Base-by-base conservation (phyloP, 164 flowering plant genomes). In the Umbellularia californica region DNA sequence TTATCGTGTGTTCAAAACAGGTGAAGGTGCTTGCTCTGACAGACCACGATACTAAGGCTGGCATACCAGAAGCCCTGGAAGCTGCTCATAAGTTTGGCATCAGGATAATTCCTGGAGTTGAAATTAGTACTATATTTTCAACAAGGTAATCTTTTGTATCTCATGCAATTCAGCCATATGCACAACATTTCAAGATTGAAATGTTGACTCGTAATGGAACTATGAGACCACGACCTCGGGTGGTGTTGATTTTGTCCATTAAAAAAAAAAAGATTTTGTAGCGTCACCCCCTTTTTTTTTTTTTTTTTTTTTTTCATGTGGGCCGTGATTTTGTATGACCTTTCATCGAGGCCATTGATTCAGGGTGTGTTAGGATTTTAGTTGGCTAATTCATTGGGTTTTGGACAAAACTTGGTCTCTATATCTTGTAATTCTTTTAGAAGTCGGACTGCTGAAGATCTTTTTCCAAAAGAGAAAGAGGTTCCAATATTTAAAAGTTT, bases 1-100 rank as follows among this genome's bases (percentile, higher is more conserved):
- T 73, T 73, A 47, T 13, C 50, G 50, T 47, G 19, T 64, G 58
- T 73, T 83, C 84, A 82, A 80, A 85, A 87, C 93, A 94, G 98
- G 98, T 94, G 81, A 94, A 92, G 82, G 95, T 92, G 76, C 92
- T 94, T 82, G 85, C 97, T 78, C 82, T 94, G 76, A 94, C 98
- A 22, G 75, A 73, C 50, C 75, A 73, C 20, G 75, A 73, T 47
- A 73, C 75, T 52, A 86, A 92, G 92, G 72, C 94, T 77, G 98
- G 98, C 74, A 87, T 94, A 74, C 92, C 97, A 51, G 97, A 94
- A 82, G 98, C 97, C 65, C 72, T 89, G 23, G 93, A 89, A 78
- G 89, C 97, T 74, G 95, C 97, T 81, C 81, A 79, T 15, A 88
- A 83, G 81, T 87, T 77, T 74, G 88, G 92, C 77, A 88, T 94